Conservation (phyloP, 345 rosid species). For the Zanthoxylum bungeanum region DNA sequence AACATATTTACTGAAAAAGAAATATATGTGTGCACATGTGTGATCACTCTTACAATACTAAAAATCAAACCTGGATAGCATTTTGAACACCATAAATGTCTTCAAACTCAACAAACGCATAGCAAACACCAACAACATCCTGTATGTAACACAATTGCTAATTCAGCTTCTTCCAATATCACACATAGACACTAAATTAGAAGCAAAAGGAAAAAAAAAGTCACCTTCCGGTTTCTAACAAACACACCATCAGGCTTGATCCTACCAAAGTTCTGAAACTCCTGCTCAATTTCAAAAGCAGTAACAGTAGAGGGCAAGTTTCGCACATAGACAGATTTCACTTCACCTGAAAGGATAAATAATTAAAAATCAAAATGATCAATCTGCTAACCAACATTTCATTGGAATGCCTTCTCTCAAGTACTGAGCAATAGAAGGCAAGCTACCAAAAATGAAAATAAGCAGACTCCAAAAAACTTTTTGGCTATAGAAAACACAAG, state of each 20-base stretch:
- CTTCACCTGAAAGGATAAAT: constrained; percentile 54
- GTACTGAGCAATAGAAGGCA: neutral
- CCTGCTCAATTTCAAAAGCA: constrained; percentile 79
- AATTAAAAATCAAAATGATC: constrained; percentile 20
- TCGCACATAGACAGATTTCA: constrained; percentile 88
- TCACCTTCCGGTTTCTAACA: constrained; percentile 83
- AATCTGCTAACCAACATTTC: neutral
- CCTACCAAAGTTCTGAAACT: constrained; percentile 75
- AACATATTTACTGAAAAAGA: too few relatives aligned
- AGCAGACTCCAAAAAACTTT: neutral
- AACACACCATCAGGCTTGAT: constrained; percentile 89
- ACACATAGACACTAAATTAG: neutral
- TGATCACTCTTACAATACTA: neutral
- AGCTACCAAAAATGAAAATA: constrained; percentile 5
- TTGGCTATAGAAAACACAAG: neutral
- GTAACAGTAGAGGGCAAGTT: constrained; percentile 83
- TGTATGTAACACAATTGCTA: constrained; percentile 27
- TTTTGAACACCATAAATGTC: constrained; percentile 77
- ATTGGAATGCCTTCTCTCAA: constrained; percentile 8
- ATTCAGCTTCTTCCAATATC: constrained; percentile 17
- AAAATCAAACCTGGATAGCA: constrained; percentile 69
- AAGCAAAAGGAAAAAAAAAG: constrained; percentile 1
- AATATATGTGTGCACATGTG: too few relatives aligned
- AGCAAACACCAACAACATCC: constrained; percentile 91
- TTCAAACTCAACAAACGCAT: constrained; percentile 96